Evolutionary conservation across 805 yeast genomes (phyloP), one percentile per base, ranked within the genome.

Genomic region (Ogataea nitratoaversa): DNA sequence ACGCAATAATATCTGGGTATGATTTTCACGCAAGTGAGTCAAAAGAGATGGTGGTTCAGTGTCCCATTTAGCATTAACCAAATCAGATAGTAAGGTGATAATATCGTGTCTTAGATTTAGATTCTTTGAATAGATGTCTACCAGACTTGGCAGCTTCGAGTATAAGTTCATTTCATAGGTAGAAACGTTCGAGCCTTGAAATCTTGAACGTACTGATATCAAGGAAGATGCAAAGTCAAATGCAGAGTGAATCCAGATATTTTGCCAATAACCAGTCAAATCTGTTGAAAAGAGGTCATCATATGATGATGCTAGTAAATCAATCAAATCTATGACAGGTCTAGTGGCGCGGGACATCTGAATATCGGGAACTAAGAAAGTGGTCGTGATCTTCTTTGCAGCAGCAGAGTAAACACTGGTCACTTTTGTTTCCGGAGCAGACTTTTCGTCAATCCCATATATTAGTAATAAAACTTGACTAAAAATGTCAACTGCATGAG

Each of bases 1-100:
- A n/a, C 70, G 67, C 8, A 86, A 65, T 22, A 91, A 67, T 3
- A 76, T 61, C 20, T 71, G 72, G 0, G 95, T 74, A 48, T 76
- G 72, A 16, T 71, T 67, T n/a, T 73, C 67, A 4, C 95, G 93
- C 39, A 91, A 63, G 56, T 87, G 87, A 0, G 97, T 84, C 30
- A 91, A 67, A 35, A 91, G 63, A 1, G 96, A 88, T 3, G 95
- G 95, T 25, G 81, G 75, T 20, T 76, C 79, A 4, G 65, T 63
- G 6, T 68, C 67, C 82, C 85, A 78, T 2, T 55, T 62, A 0
- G 79, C 79, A 32, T 67, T 68, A 1, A 84, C 78, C 31, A 85
- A 57, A 4, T 73, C 66, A 4, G 82, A 74, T 14, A 87, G 59
- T 28, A 88, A 56, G 30, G 71, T 72, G 25, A 86, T 60, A 1